Evolutionary conservation across 164 flowering plant species (phyloP), one percentile per base, ranked within the genome.

Genomic region (Stephania japonica): DNA sequence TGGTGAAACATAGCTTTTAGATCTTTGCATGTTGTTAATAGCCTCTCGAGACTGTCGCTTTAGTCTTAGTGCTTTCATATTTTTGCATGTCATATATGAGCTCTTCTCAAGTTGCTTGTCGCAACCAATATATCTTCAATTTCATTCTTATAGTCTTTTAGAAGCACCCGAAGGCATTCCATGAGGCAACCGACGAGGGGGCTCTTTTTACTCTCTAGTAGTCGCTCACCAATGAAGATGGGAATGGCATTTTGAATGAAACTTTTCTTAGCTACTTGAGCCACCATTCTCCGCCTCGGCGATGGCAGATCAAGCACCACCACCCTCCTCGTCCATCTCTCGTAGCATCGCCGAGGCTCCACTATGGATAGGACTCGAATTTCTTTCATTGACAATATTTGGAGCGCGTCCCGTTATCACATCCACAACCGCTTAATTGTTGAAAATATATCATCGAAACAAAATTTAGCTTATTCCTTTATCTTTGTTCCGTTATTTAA

Each of bases 121-220:
- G 3, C 97, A 18, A 90, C 87, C 72, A 96, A 69, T 56, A 96
- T 86, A 67, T 96, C 99, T 9, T 91, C 98, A 50, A 96, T 96
- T 81, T 96, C 98, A 65, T 89, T 87, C 80, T 91, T 91, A 85
- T 89, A 91, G 83, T 96, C 99, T 79, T 91, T 91, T 72, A 96
- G 95, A 63, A 96, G 87, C 70, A 83, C 78, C 23, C 98, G 79
- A 2, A 93, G 92, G 86, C 98, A 93, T 67, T 96, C 99, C 99
- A 96, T 96, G 47, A 96, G 94, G 72, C 97, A 86, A 49, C 99
- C 99, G 1, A 77, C 84, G 44, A 95, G 91, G 12, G 97, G 92
- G 77, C 97, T 95, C 83, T 95, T 95, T 79, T 87, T 89, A 87
- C 85, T 89, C 78, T 91, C 98, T 4, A 96, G 47, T 8, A 91